Evolutionary conservation across 2,329 filamentous ascomycete genomes (phyloP), one percentile per base, ranked within the genome.

Genomic region (Penicillium sp.): DNA sequence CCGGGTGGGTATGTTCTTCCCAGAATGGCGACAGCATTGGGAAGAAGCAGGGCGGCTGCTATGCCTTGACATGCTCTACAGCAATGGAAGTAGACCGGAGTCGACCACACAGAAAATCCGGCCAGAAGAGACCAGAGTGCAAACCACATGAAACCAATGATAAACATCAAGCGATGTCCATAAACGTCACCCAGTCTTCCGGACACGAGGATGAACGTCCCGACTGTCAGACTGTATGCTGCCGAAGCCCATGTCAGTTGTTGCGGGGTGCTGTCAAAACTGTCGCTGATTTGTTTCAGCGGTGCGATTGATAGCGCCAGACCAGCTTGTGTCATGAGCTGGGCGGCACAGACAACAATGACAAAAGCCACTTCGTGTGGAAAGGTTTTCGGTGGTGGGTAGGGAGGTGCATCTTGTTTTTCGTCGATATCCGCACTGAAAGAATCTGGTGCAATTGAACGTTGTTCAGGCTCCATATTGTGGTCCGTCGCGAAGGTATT

Each of bases 21-120:
- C 0, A 89, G 69, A n/a, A 90, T 77, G 2, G 85, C 86, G 14
- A 89, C 72, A 0, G 79, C 84, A 62, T 88, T 90, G 1, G 87
- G 87, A 24, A 90, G 74, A 6, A 82, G 74, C n/a, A 90, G 74
- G 0, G 86, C 85, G 0, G 86, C 84, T 0, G 87, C 88, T 5
- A 77, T 73, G 1, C 73, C 84, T 57, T 86, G 84, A 2, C 86
- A 69, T 0, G 80, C 82, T 6, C 84, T 77, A 21, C 77, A 77
- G 35, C 79, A 74, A 60, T 82, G 74, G 62, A 84, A 84, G n/a
- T 82, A 74, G 0, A 75, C 70, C 6, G 77, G 82, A 60, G 55
- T 66, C 3, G 64, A 66, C 59, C 66, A 74, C 37, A 73, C 71
- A 33, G 64, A 65, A 39, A 76, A 68, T 0, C 74, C 74, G 1